Evolutionary conservation across 2,329 filamentous ascomycete genomes (phyloP), one percentile per base, ranked within the genome.

Genomic region (Cladosporium sp.): DNA sequence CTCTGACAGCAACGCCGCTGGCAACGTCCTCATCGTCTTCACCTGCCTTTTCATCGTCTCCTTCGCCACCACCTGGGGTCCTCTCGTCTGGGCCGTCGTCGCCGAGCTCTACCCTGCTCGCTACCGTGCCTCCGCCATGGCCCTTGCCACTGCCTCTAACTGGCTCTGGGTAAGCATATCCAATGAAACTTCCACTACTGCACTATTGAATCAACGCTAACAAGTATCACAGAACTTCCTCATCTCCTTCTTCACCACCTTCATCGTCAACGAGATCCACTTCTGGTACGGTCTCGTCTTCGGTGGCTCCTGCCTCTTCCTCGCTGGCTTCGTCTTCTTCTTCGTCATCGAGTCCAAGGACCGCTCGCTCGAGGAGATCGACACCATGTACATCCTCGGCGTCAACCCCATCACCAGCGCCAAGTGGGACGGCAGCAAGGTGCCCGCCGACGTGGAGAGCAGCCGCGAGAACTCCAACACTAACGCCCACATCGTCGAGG

Each of bases 301-400:
- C 45, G 65, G 63, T 2, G 61, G 54, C 12, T 65, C 58, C 54
- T 62, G 61, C 43, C 61, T 66, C 41, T 40, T 58, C 12, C 63
- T 58, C 19, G 57, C 59, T 1, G 41, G 63, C 3, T 54, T 64
- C 5, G 84, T 90, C 24, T 91, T 85, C 72, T 87, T 91, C 70
- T 89, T 89, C 66, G 79, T 90, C 47, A 82, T 86, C 50, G 87
- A 91, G 65, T 83, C 80, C 41, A 83, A 87, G 62, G 86, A 84
- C 47, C 79, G 86, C 5, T 84, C 81, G 0, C 75, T 92, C 1
- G 88, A 92, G 70, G 86, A 91, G 66, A 86, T 92, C 50, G 88
- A 92, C 60, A 85, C 82, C 42, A 87, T 88, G 84, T 90, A 89
- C 57, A 74, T 88, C 30, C 73, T 56, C 3, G 57, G 56, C 20